These are phyloP conservation scores for Cajanus cajan DNA, from an alignment of 306 rosid genomes.

Conservation along the genomic window DNA sequence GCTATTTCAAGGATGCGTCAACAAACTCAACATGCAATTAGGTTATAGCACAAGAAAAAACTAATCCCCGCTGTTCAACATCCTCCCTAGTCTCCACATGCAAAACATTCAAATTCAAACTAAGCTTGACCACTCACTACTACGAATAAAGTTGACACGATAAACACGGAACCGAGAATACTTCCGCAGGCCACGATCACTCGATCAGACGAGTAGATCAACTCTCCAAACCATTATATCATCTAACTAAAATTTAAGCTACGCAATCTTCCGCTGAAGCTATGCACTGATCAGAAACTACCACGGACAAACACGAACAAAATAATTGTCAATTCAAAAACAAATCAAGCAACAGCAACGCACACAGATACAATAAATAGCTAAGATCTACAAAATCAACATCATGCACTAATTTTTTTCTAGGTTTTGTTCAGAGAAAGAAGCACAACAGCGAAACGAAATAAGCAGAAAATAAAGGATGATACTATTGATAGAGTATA, in stretches of 20 bases:
- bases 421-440: not conserved
- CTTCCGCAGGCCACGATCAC: not conserved
- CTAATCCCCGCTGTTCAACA: not conserved
- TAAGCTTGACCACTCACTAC: slow-evolving; percentile 9
- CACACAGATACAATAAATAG: no score
- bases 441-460: not conserved
- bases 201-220: slow-evolving; percentile 9
- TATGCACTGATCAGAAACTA: not conserved
- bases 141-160: not conserved
- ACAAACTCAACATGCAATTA: not conserved
- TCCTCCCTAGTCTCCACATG: not conserved
- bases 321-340: not conserved
- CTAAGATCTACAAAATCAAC: not conserved
- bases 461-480: not conserved
- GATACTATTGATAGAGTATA: not conserved
- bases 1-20: not conserved
- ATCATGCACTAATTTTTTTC: not conserved
- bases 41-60: not conserved
- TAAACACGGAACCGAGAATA: not conserved
- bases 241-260: not conserved
- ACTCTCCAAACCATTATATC: not conserved
- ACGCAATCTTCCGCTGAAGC: not conserved
- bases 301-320: not conserved
- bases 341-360: not conserved
- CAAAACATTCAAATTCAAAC: not conserved